A percentile compares a stretch with the other conserved stretches of the same genome.
Conservation (phyloP, 2,329 filamentous ascomycete genomes). For the Ascochyta pisi region DNA sequence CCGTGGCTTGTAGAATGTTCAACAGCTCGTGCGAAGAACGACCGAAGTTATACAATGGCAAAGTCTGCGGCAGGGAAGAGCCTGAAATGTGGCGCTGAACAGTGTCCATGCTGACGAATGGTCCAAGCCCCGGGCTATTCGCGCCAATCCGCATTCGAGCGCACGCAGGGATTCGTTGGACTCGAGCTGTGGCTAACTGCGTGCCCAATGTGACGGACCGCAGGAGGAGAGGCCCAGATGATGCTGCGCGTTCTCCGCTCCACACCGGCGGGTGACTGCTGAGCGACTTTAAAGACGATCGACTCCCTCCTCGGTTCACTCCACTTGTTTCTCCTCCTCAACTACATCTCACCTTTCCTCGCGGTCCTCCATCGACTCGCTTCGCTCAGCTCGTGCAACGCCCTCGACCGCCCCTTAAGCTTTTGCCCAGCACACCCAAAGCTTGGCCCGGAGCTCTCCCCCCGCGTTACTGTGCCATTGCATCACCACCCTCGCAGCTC, state of each 20-base stretch:
- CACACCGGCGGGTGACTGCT: conserved; percentile 3
- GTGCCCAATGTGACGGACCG: conserved; percentile 6
- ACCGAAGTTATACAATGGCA: no score
- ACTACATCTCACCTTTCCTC: neutral
- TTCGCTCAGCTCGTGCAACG: neutral
- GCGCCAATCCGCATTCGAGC: conserved; percentile 15
- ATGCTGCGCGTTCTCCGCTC: conserved; percentile 12
- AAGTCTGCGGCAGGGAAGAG: no score
- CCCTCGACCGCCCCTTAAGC: neutral
- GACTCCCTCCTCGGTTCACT: neutral
- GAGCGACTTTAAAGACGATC: conserved; percentile 10
- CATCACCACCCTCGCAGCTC: neutral
- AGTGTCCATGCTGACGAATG: conserved; percentile 18
- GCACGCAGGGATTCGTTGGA: neutral
- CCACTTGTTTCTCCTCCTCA: neutral
- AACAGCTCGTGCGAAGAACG: no score
- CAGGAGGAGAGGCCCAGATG: conserved; percentile 7
- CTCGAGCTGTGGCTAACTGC: conserved; percentile 13
- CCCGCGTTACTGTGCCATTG: conserved; percentile 3
- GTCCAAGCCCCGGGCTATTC: conserved; percentile 3
- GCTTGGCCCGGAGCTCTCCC: conserved; percentile 7
- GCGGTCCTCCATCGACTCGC: neutral
- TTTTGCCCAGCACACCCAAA: conserved; percentile 11
- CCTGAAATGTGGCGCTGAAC: no score
- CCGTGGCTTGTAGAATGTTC: neutral